These are phyloP conservation scores for Camellia granthamiana DNA, from an alignment of 148 eudicot species.

Conservation along the genomic window DNA sequence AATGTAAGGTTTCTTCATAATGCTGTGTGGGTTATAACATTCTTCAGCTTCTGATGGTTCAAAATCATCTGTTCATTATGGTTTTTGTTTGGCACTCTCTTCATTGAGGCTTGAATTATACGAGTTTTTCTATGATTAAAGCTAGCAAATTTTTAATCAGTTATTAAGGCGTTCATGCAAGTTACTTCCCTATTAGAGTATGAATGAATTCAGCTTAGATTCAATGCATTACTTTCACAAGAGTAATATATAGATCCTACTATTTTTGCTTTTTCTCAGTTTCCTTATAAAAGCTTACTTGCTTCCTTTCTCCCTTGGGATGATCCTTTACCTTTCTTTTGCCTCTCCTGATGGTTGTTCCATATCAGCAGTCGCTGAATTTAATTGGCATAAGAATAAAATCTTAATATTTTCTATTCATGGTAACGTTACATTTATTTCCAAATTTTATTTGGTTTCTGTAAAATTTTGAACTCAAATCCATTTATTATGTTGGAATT, in stretches of 20 bases:
- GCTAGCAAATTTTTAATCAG: background rate
- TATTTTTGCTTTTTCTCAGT: background rate
- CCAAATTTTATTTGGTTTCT: background rate
- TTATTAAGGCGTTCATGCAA: background rate
- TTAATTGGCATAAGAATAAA: background rate
- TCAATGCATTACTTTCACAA: background rate
- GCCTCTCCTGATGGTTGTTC: background rate
- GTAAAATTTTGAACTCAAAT: background rate
- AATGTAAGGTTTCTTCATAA: background rate
- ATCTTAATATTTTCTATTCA: background rate
- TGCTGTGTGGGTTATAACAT: background rate
- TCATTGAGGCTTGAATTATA: background rate
- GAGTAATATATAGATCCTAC: background rate
- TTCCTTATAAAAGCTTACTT: background rate
- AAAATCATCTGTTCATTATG: background rate
- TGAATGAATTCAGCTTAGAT: conserved; percentile 1
- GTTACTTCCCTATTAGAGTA: background rate
- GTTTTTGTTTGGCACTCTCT: background rate
- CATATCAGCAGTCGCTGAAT: background rate
- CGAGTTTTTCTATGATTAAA: background rate
- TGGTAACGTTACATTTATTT: background rate
- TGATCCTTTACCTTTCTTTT: background rate
- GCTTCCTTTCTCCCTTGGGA: background rate
- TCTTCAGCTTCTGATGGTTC: background rate
- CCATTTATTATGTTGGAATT: background rate